A percentile compares a stretch with the other conserved stretches of the same genome.
Conservation (phyloP, 805 yeast species). For the Wickerhamiella spandovensis region DNA sequence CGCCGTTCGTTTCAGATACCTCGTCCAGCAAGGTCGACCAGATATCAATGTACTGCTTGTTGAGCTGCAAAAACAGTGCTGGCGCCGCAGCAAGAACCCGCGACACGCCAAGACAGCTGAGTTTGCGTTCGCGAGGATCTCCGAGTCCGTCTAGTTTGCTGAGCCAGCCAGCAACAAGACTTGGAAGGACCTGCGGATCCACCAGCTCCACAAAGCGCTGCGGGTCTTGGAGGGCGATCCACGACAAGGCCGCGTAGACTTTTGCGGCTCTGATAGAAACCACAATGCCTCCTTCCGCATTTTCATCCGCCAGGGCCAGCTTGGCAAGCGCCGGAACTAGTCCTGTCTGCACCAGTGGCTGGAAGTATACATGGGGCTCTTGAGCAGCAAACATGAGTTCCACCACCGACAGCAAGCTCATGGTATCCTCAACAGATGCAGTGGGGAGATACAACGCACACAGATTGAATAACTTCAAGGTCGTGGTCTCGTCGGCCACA, state of each 20-base stretch:
- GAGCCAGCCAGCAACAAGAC: conserved; percentile 19
- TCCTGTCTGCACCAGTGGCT: conserved; percentile 2
- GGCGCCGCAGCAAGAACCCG: conserved; percentile 8
- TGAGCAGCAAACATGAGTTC: conserved; percentile 7
- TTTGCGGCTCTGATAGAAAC: conserved; percentile 4
- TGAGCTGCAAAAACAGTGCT: conserved; percentile 1
- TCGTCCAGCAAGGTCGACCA: conserved; percentile 58
- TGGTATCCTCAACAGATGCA: conserved; percentile 14
- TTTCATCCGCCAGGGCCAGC: not conserved
- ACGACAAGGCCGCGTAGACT: conserved; percentile 3
- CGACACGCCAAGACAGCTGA: conserved; percentile 40
- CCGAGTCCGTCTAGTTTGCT: conserved; percentile 38
- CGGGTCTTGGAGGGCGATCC: conserved; percentile 7
- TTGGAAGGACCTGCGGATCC: not conserved
- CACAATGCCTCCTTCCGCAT: conserved; percentile 2
- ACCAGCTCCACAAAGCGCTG: conserved; percentile 3
- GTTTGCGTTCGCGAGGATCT: conserved; percentile 63
- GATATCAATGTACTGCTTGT: conserved; percentile 24
- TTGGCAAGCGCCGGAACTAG: conserved; percentile 3
- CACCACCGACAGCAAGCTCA: conserved; percentile 8
- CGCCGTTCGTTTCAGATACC: conserved; percentile 51
- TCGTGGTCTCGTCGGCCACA: conserved; percentile 6
- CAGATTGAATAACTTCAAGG: conserved; percentile 13
- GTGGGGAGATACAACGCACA: conserved; percentile 18
- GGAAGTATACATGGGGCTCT: not conserved